Evolutionary conservation across 2,329 filamentous ascomycete genomes (phyloP), one percentile per base, ranked within the genome.

Genomic region (Mollisia scopiformis): DNA sequence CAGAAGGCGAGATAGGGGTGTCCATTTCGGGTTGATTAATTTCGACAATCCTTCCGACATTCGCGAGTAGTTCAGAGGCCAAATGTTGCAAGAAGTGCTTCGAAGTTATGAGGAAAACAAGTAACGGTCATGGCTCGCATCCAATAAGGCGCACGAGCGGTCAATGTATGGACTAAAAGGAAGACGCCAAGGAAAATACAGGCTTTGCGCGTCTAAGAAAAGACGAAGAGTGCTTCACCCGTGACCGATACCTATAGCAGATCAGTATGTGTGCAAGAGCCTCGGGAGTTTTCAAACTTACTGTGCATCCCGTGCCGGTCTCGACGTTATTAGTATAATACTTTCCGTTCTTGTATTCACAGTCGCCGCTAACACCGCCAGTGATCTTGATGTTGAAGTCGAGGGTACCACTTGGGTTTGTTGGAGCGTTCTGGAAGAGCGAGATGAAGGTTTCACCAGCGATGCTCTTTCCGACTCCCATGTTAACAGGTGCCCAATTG

Each of bases 401-500:
- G 39, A 97, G 87, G 63, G 80, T 76, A 37, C 86, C 72, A 50
- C 72, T 87, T 19, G 76, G 74, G 69, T 86, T 92, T 58, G 91
- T 96, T 5, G 93, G 92, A 63, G 78, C 72, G 81, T 98, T 97
- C 74, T 88, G 87, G 83, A 94, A 92, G 75, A 97, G 86, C 53
- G 91, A 92, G 62, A 97, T 79, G 81, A 86, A 98, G 43, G 89
- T 95, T 64, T 77, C 79, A 72, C 89, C 87, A 70, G 82, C 70
- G 14, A 72, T 75, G 74, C 82, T 85, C 76, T 86, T 85, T 64
- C 93, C 92, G 62, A 93, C 88, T 75, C 94, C 94, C 56, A 97
- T 80, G 79, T 93, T 94, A 70, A 92, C 79, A 30, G 95, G 93
- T 51, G 95, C 89, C 84, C 85, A 97, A 85, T 99, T 97, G 67